phyloP scores from a whole-genome alignment of 192 early-diverging fungal genomes.

The Coemansia sp. region DNA sequence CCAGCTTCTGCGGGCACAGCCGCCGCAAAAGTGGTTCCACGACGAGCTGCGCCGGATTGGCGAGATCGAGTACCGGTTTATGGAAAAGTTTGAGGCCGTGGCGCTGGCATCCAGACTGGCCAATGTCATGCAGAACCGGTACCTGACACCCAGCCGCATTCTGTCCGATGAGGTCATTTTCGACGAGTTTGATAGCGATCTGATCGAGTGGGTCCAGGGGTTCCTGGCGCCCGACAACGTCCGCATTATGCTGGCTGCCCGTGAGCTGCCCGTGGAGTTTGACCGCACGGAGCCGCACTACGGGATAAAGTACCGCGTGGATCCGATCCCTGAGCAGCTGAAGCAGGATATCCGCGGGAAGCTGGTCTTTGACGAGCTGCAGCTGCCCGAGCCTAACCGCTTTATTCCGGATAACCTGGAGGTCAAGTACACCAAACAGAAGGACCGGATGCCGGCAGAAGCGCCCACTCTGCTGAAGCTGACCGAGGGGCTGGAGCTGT shows the following conservation, averaged over 20 bases:
- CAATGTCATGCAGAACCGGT: conserved; percentile 74
- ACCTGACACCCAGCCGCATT: conserved; percentile 61
- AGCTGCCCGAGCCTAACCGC: conserved; percentile 71
- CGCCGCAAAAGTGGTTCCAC: conserved; percentile 77
- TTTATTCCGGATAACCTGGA: conserved; percentile 86
- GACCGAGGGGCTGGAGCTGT: conserved; percentile 60
- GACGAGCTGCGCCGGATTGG: conserved; percentile 65
- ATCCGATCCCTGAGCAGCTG: conserved; percentile 57
- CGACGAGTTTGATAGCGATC: conserved; percentile 62
- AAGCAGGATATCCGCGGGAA: conserved; percentile 26
- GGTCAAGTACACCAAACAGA: conserved; percentile 50
- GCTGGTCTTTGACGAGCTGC: conserved; percentile 55
- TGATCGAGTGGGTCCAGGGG: conserved; percentile 62
- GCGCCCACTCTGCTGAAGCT: conserved; percentile 32
- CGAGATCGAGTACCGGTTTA: conserved; percentile 65
- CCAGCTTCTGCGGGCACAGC: conserved; percentile 69
- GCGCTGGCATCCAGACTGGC: conserved; percentile 68
- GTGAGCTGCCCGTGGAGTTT: conserved; percentile 45
- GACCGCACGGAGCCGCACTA: conserved; percentile 74
- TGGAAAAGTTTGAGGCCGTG: conserved; percentile 70
- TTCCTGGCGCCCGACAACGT: conserved; percentile 65
- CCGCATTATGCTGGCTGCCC: conserved; percentile 53
- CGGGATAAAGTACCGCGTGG: conserved; percentile 72
- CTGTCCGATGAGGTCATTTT: conserved; percentile 70
- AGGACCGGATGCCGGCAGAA: conserved; percentile 7